Base-by-base conservation (phyloP, 768 basidiomycete species). In the Hygrocybe punicea region DNA sequence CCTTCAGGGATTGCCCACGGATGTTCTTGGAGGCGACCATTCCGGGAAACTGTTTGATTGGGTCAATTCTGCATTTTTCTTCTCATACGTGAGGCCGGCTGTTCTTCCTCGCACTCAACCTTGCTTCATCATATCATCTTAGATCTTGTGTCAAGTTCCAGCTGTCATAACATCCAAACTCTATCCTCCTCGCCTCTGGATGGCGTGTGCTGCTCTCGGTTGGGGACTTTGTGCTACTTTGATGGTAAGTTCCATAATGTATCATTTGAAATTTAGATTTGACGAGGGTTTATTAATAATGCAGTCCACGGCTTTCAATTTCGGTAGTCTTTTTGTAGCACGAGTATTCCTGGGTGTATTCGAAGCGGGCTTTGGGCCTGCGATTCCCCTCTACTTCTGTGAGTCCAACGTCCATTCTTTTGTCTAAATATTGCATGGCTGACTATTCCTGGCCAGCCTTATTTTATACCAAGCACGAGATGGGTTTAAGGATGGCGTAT, bases 371-470 rank as follows among this genome's bases (percentile, higher is more conserved):
- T 91, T 91, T 62, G 88, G 83, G 1, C 89, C 89, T 10, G 86
- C 81, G 0, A 86, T 91, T 33, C 87, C 89, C 0, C 74, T 91
- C 3, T 91, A 91, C 69, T 84, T 88, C 65, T 87, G 88, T 89
- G 66, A 56, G 86, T 69, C 17, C 8, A 16, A 34, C 21, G 24
- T 47, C 57, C 34, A 0, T 6, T 24, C 8, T 25, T n/a, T n/a
- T n/a, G n/a, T n/a, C n/a, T n/a, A n/a, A n/a, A n/a, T 21, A 51
- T 9, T 35, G 46, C 4, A 11, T 6, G 24, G 49, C 24, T 13
- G 51, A 40, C 13, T 54, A 5, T 35, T 42, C 24, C 6, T n/a
- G 42, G 51, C 3, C 60, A 91, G 89, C 89, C 0, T 78, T 88
- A 57, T 91, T 87, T 66, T 91, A 91, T 65, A 91, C 89, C 1